Percentiles rank a stretch among this genome's conserved stretches.
These are phyloP conservation scores for Paramecium primaurelia DNA, from an alignment of 73 alveolate genomes.

Conservation along the genomic window DNA sequence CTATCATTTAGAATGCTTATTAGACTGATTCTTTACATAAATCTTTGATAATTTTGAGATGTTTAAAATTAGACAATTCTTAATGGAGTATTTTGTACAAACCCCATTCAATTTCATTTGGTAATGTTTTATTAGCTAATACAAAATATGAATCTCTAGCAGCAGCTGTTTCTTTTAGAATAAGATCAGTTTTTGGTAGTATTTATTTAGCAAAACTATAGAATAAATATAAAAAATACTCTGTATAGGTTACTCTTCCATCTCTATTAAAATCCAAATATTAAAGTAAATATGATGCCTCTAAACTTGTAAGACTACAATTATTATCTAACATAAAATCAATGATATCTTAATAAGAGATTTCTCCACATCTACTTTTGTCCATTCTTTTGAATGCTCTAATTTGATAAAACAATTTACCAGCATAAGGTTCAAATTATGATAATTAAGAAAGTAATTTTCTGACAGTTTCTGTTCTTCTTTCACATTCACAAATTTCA, in stretches of 20 bases:
- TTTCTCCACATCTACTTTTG: slow-evolving; percentile 32
- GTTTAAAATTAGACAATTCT: slow-evolving; percentile 13
- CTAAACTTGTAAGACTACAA: slow-evolving; percentile 11
- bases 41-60: background rate
- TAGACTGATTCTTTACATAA: slow-evolving; percentile 10
- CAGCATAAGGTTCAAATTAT: slow-evolving; percentile 50
- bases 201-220: slow-evolving; percentile 25
- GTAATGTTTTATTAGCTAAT: slow-evolving; percentile 10
- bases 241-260: slow-evolving; percentile 50
- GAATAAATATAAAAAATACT: background rate
- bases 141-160: slow-evolving; percentile 39
- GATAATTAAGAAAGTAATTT: background rate
- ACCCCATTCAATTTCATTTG: slow-evolving; percentile 46
- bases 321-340: slow-evolving; percentile 33
- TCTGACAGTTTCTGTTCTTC: slow-evolving; percentile 41
- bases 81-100: background rate
- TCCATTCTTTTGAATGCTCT: slow-evolving; percentile 50
- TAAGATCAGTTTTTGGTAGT: slow-evolving; percentile 19
- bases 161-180: slow-evolving; percentile 29
- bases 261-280: slow-evolving; percentile 24
- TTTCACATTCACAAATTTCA: slow-evolving; percentile 51
- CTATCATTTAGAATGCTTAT: background rate
- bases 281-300: slow-evolving; percentile 30
- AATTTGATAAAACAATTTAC: background rate
- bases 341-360: slow-evolving; percentile 19